Percentiles rank a stretch among this genome's conserved stretches.
phyloP scores from a whole-genome alignment of 768 basidiomycete genomes.

The Lactarius indigo region DNA sequence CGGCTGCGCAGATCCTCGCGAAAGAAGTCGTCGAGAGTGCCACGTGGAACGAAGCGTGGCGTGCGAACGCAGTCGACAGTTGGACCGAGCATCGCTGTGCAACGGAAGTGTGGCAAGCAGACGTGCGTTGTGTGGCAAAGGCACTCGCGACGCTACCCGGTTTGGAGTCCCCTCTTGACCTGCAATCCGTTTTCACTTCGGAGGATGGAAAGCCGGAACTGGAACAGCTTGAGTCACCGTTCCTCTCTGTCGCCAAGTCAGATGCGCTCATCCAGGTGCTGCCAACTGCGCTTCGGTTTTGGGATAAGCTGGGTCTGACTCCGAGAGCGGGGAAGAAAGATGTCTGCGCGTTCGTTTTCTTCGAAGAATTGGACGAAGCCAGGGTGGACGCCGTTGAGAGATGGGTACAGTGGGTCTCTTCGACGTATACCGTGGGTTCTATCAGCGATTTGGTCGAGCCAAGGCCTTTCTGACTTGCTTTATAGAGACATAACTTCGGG shows the following conservation, averaged over 20 bases:
- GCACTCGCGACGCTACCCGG: conserved; percentile 41
- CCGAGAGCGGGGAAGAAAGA: conserved; percentile 73
- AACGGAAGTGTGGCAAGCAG: conserved; percentile 54
- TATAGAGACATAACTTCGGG: conserved; percentile 61
- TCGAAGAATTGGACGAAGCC: conserved; percentile 56
- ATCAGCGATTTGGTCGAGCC: neutral
- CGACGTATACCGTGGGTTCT: conserved; percentile 56
- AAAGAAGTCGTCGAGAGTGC: conserved; percentile 72
- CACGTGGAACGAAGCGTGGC: conserved; percentile 66
- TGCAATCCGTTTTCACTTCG: conserved; percentile 41
- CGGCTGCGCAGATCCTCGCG: conserved; percentile 58
- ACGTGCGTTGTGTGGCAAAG: conserved; percentile 44
- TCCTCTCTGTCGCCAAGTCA: conserved; percentile 63
- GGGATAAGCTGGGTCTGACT: conserved; percentile 77
- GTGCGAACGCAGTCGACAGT: conserved; percentile 34
- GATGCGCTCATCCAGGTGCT: conserved; percentile 65
- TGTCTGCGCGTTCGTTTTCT: conserved; percentile 62
- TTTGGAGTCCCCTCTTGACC: conserved; percentile 40
- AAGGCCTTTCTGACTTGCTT: conserved; percentile 17
- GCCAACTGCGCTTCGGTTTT: conserved; percentile 72
- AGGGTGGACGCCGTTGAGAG: conserved; percentile 44
- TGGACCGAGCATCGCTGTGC: conserved; percentile 26
- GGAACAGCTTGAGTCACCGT: conserved; percentile 46
- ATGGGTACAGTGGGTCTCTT: conserved; percentile 57
- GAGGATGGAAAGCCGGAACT: conserved; percentile 22